phyloP scores from a whole-genome alignment of 306 rosid genomes.

The Mucuna pruriens region DNA sequence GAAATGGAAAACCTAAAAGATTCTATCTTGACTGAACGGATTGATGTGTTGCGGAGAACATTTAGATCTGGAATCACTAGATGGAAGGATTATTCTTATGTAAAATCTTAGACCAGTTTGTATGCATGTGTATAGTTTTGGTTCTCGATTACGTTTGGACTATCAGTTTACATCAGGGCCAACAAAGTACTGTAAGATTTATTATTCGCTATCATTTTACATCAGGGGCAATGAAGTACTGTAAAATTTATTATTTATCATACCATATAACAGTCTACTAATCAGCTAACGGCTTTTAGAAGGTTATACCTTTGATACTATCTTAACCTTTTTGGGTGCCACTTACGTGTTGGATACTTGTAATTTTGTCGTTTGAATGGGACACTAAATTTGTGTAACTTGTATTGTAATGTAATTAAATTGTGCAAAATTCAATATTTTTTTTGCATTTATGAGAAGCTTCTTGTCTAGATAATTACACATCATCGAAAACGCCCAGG shows the following conservation, averaged over 20 bases:
- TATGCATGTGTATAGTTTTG: constrained; percentile 31
- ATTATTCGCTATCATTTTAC: not conserved
- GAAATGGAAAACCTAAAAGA: constrained; percentile 71
- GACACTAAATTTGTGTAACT: not conserved
- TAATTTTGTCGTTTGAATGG: not conserved
- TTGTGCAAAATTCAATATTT: not conserved
- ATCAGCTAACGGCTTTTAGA: constrained; percentile 20
- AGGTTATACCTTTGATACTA: not conserved
- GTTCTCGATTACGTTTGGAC: constrained; percentile 27
- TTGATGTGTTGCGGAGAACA: constrained; percentile 59
- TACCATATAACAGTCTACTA: not conserved
- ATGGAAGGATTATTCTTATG: constrained; percentile 76
- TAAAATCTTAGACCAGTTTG: constrained; percentile 54
- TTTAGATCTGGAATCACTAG: constrained; percentile 68
- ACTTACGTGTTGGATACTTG: not conserved
- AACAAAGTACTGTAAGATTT: constrained; percentile 15
- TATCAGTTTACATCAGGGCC: constrained; percentile 13
- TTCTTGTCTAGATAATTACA: not conserved
- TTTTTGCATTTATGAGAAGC: not conserved
- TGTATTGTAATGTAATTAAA: not conserved
- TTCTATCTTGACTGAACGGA: constrained; percentile 63
- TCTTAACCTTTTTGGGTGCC: not conserved
- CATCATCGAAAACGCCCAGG: not conserved
- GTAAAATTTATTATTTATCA: constrained; percentile 1
- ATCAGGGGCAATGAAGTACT: constrained; percentile 8